Evolutionary conservation across 192 early-diverging fungal species (phyloP).

Genomic region (Endogone sp.): DNA sequence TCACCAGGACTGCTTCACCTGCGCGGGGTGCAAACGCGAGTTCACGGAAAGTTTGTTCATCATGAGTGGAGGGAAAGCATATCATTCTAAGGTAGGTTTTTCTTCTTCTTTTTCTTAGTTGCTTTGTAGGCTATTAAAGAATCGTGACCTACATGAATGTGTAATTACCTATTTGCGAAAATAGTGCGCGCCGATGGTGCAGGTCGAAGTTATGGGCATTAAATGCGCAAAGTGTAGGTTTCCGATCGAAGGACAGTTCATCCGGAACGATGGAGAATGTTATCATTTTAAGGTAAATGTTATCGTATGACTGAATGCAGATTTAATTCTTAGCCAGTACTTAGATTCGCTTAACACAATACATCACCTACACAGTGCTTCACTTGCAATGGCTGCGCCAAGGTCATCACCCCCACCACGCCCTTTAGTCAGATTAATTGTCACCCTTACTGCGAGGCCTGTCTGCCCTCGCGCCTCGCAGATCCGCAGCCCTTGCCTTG

Average conservation of each 20-base stretch:
- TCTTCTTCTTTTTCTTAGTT: too few relatives aligned
- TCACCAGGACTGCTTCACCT: constrained; percentile 40
- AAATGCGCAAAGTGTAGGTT: constrained; percentile 31
- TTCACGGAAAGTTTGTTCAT: constrained; percentile 43
- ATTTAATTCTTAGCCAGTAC: neutral
- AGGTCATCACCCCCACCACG: constrained; percentile 24
- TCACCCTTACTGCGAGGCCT: constrained; percentile 38
- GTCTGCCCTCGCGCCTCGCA: constrained; percentile 24
- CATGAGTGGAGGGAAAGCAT: constrained; percentile 30
- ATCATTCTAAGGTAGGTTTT: constrained; percentile 40
- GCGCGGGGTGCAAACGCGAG: constrained; percentile 33
- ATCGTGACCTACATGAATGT: too few relatives aligned
- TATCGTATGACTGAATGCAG: neutral
- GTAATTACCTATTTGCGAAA: too few relatives aligned
- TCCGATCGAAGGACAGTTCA: constrained; percentile 28
- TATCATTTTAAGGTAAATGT: constrained; percentile 21
- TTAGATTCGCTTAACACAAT: neutral
- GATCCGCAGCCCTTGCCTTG: constrained; percentile 9
- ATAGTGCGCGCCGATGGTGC: constrained; percentile 27
- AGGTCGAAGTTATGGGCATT: constrained; percentile 15
- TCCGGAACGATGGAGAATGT: constrained; percentile 26
- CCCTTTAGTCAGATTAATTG: constrained; percentile 39
- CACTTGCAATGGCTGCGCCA: constrained; percentile 28
- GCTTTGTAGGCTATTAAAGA: too few relatives aligned
- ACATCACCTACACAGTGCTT: constrained; percentile 33